These are phyloP conservation scores for Schizonepeta tenuifolia DNA, from an alignment of 257 asterid genomes.

Conservation along the genomic window DNA sequence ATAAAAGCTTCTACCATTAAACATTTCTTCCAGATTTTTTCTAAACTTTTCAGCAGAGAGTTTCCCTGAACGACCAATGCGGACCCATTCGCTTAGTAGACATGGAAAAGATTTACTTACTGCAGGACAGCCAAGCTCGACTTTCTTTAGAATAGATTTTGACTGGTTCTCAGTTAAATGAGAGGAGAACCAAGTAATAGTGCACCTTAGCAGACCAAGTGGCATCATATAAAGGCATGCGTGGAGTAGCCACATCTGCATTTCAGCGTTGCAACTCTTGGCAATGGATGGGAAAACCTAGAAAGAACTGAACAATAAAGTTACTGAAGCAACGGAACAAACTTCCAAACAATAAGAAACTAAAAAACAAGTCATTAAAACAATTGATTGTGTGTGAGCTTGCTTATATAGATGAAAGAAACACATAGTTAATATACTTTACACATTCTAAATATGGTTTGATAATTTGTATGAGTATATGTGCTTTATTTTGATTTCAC, in stretches of 20 bases:
- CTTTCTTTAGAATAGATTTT: conserved; percentile 50
- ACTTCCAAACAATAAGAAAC: conserved; percentile 4
- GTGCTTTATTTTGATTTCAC: conserved; percentile 17
- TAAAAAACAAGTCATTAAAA: conserved; percentile 1
- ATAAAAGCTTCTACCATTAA: conserved; percentile 62
- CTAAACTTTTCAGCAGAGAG: conserved; percentile 60
- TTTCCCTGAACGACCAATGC: conserved; percentile 72
- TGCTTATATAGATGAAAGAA: conserved; percentile 1
- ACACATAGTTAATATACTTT: conserved; percentile 1
- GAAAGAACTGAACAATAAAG: conserved; percentile 50
- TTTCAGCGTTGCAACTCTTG: conserved; percentile 56
- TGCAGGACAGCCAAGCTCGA: conserved; percentile 49
- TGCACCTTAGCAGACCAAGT: conserved; percentile 74
- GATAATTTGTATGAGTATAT: conserved; percentile 1
- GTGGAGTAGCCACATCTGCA: conserved; percentile 70
- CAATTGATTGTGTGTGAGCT: not conserved
- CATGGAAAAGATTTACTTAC: conserved; percentile 53
- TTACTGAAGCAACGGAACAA: conserved; percentile 44
- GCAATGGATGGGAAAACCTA: conserved; percentile 68
- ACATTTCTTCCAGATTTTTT: conserved; percentile 55
- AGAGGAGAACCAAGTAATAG: conserved; percentile 73
- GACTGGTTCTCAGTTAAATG: conserved; percentile 63
- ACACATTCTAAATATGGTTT: conserved; percentile 4
- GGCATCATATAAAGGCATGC: conserved; percentile 77
- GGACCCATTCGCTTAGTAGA: conserved; percentile 64